phyloP scores from a whole-genome alignment of 2,329 filamentous ascomycete genomes.

The Fusarium nygamai region DNA sequence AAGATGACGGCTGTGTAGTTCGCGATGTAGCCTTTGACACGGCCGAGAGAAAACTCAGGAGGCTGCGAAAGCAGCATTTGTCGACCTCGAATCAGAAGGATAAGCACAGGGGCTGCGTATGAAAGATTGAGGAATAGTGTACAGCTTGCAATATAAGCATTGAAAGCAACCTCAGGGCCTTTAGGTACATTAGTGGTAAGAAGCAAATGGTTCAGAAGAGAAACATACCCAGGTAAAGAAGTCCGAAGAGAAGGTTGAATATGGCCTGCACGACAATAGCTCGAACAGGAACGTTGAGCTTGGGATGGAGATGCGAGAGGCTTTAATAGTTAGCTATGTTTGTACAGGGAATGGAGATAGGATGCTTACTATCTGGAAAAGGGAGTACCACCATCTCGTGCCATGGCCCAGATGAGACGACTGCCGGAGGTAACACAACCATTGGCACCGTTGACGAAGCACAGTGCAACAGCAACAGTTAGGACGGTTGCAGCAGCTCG shows the following conservation, averaged over 20 bases:
- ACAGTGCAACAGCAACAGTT: conserved; percentile 53
- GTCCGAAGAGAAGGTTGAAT: conserved; percentile 57
- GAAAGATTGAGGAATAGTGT: conserved; percentile 59
- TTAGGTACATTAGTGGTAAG: background rate
- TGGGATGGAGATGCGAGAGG: conserved; percentile 50
- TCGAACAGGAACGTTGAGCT: conserved; percentile 54
- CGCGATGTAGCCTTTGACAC: conserved; percentile 41
- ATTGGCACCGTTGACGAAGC: conserved; percentile 57
- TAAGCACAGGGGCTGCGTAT: conserved; percentile 55
- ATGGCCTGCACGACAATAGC: conserved; percentile 53
- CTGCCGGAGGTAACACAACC: conserved; percentile 56
- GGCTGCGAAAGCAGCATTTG: conserved; percentile 43
- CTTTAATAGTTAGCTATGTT: background rate
- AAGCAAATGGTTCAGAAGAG: accelerated
- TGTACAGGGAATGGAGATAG: accelerated
- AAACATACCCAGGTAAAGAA: conserved; percentile 51
- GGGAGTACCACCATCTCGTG: conserved; percentile 54
- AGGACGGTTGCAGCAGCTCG: conserved; percentile 53
- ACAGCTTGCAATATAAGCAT: conserved; percentile 56
- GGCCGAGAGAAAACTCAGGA: conserved; percentile 46
- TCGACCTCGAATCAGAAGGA: conserved; percentile 51
- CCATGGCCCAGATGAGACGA: conserved; percentile 58
- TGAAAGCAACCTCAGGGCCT: conserved; percentile 57
- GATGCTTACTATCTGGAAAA: conserved; percentile 41
- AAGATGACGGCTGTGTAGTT: conserved; percentile 49